phyloP scores from a whole-genome alignment of 1,284 basidiomycete species.

The Gymnopus androsaceus region DNA sequence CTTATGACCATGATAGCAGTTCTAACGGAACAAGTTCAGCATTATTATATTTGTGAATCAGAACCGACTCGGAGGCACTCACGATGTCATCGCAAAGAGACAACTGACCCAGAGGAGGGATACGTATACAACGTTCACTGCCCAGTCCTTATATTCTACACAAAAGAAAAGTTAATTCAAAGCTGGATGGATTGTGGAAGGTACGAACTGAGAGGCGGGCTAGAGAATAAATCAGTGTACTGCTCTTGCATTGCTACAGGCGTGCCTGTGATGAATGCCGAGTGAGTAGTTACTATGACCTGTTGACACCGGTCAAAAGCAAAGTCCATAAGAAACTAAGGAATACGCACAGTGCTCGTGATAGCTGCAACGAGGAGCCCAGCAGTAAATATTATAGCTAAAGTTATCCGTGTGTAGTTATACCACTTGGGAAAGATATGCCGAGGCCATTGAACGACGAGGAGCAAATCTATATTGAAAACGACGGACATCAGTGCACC shows the following conservation, averaged over 20 bases:
- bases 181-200: background rate
- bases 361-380: conserved; percentile 29
- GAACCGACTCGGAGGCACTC: background rate
- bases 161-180: background rate
- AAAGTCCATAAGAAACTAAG: background rate
- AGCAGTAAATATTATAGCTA: conserved; percentile 25
- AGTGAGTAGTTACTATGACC: conserved; percentile 28
- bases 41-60: background rate
- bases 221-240: conserved; percentile 22
- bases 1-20: conserved; percentile 18
- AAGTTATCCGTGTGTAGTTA: conserved; percentile 20
- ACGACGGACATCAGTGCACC: conserved; percentile 33
- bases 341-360: conserved; percentile 29
- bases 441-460: conserved; percentile 34
- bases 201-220: conserved; percentile 29
- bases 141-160: conserved; percentile 27
- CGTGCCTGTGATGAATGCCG: conserved; percentile 26
- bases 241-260: conserved; percentile 16
- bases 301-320: conserved; percentile 2
- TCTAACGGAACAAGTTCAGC: conserved; percentile 8
- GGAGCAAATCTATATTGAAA: conserved; percentile 37
- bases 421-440: conserved; percentile 33
- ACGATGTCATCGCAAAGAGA: conserved; percentile 26
- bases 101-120: conserved; percentile 32
- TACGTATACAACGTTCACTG: conserved; percentile 31